Base-by-base conservation (phyloP, 495 filamentous ascomycete species). In the Lepraria neglecta region DNA sequence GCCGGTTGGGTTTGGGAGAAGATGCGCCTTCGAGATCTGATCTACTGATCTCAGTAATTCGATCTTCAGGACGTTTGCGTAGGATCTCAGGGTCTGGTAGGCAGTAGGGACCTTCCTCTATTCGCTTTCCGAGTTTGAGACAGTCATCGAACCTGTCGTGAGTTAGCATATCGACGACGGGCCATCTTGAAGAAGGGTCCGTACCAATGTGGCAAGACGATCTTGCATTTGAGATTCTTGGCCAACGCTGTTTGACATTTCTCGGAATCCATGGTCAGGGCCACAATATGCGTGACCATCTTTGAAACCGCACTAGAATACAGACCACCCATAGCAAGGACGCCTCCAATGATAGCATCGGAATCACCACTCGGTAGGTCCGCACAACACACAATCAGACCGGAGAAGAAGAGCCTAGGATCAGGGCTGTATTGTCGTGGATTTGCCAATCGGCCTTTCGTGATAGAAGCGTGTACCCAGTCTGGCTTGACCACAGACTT, bases 191-290 rank as follows among this genome's bases (percentile, higher is more conserved):
- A 47, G 51, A 52, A 56, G 24, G 27, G 6, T 64, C 28, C 19
- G 21, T 78, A 91, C 94, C 95, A 97, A 70, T 99, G 95, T 33
- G 95, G 95, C 54, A 97, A 77, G n/a, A 98, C 88, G 59, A 95
- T 86, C 71, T 90, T 91, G 73, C 80, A 80, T 46, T 82, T 83
- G 27, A 89, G 72, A 44, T 79, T 83, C 72, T 85, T 96, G 0
- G 74, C 72, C 44, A 75, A 35, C 0, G 85, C 86, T 43, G 84
- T 68, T 62, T 78, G 72, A 63, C 90, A 92, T 72, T 91, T 94
- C 3, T 83, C 78, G 43, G 87, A 76, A 10, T 92, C 87, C 70
- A 87, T 74, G 4, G 85, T 87, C 66, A 96, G 73, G 6, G 95
- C 91, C 40, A 95, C 90, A 62, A 97, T 78, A 73, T 99, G 94